phyloP scores from a whole-genome alignment of 208 protist genomes.

The Leishmania tarentolae region DNA sequence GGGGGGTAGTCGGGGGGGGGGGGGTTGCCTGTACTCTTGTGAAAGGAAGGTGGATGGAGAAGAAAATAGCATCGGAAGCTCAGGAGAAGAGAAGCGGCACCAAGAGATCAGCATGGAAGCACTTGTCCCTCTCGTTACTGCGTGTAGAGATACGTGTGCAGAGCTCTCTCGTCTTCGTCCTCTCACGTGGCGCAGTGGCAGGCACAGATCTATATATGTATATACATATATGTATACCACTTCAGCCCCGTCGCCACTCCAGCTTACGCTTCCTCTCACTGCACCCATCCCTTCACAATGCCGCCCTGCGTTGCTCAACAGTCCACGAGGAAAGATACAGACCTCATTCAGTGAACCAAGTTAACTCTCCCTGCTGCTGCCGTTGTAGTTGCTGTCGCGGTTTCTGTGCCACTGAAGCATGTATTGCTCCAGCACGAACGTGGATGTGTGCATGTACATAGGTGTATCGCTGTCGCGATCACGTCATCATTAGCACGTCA shows the following conservation, averaged over 20 bases:
- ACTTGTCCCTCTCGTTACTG: neutral
- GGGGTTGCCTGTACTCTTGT: no score
- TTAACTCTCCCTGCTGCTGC: conserved; percentile 3
- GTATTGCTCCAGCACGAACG: neutral
- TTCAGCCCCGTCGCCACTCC: neutral
- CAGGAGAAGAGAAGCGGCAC: neutral
- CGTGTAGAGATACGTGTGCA: neutral
- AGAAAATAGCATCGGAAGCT: neutral
- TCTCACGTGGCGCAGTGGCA: neutral
- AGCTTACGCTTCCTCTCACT: neutral
- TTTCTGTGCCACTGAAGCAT: conserved; percentile 4
- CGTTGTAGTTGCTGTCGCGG: neutral
- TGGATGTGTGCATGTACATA: neutral
- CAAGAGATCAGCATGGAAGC: neutral
- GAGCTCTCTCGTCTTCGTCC: neutral
- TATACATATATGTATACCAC: neutral
- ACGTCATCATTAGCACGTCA: neutral
- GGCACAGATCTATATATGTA: neutral
- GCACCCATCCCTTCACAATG: neutral
- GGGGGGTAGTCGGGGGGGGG: no score
- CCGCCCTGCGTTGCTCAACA: neutral
- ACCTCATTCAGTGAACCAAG: neutral
- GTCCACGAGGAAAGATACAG: neutral
- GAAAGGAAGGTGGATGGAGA: neutral
- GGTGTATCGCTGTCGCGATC: neutral